Base-by-base conservation (phyloP, 495 filamentous ascomycete genomes). In the Hypoxylon subgilvum region DNA sequence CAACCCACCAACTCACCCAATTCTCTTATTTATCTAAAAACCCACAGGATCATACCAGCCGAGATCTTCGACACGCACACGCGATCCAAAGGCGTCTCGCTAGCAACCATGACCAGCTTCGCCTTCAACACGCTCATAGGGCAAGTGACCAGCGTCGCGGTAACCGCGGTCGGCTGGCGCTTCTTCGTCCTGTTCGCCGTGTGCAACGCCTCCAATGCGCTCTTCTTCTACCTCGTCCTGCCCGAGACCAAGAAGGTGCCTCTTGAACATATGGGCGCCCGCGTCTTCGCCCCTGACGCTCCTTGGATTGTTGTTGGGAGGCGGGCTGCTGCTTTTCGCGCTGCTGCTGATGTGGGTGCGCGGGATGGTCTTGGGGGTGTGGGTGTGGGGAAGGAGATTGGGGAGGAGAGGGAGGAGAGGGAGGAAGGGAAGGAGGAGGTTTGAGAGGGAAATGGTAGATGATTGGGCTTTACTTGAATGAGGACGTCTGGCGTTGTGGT, bases 111-210 rank as follows among this genome's bases (percentile, higher is more conserved):
- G 84, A 75, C 70, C 21, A 80, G 76, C 27, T 88, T 85, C 64
- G 85, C 84, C 4, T 88, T 89, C 74, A 89, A 88, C 72, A 88
- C 86, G 7, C 82, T 89, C 78, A 88, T 88, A 48, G 84, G 86
- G 0, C 86, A 89, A 63, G 76, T 88, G n/a, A 88, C 83, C 2
- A 78, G 78, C 25, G 78, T 82, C 44, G 85, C 84, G 0, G 82
- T 88, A 70, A 72, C 71, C 1, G 63, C 68, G 10, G 67, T 82
- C 8, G 66, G 75, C 0, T 87, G 81, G 63, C 63, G 65, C 25
- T 87, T 72, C 58, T 87, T 85, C 62, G 73, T 79, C 42, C 52
- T 86, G 7, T 87, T 86, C 61, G 74, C 83, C 58, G 76, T 82
- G 23, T 82, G 76, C 66, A 84, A 82, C 48, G 62, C 75, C 21